Conservation (phyloP, 2,329 filamentous ascomycete species). For the Verticillium albo-atrum region DNA sequence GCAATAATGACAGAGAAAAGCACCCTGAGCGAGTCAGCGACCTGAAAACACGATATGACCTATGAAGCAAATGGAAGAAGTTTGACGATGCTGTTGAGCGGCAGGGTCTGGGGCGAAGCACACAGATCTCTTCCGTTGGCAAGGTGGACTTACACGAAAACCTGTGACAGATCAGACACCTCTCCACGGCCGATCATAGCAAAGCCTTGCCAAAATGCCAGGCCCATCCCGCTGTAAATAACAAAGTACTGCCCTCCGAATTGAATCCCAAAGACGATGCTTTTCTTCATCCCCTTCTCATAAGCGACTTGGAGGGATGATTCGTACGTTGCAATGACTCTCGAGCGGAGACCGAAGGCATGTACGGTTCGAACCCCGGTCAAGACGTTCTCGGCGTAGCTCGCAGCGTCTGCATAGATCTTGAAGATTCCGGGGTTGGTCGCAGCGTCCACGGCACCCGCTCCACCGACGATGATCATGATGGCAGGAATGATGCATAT, state of each 20-base stretch:
- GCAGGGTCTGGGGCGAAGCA: conserved; percentile 31
- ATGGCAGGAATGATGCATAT: neutral
- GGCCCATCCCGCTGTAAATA: conserved; percentile 10
- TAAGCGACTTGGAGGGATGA: conserved; percentile 1
- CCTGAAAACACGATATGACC: neutral
- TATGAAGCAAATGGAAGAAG: too few relatives aligned
- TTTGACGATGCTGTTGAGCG: too few relatives aligned
- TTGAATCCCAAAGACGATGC: conserved; percentile 17
- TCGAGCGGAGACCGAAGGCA: conserved; percentile 6
- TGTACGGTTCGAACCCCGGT: conserved; percentile 6
- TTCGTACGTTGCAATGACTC: conserved; percentile 5
- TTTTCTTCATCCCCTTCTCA: conserved; percentile 25
- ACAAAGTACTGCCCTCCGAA: conserved; percentile 38
- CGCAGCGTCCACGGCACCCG: neutral
- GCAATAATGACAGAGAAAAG: conserved; percentile 19
- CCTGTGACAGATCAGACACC: conserved; percentile 3
- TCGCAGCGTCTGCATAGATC: conserved; percentile 19
- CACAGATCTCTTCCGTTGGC: conserved; percentile 9
- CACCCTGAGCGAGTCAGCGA: conserved; percentile 9
- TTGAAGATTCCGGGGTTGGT: conserved; percentile 17
- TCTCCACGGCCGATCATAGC: conserved; percentile 26
- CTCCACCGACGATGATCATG: neutral
- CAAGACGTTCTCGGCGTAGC: conserved; percentile 19
- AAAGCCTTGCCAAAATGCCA: conserved; percentile 21
- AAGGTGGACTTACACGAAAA: conserved; percentile 8